These are phyloP conservation scores for Fraxinus anomala DNA, from an alignment of 257 asterid species.

Conservation along the genomic window DNA sequence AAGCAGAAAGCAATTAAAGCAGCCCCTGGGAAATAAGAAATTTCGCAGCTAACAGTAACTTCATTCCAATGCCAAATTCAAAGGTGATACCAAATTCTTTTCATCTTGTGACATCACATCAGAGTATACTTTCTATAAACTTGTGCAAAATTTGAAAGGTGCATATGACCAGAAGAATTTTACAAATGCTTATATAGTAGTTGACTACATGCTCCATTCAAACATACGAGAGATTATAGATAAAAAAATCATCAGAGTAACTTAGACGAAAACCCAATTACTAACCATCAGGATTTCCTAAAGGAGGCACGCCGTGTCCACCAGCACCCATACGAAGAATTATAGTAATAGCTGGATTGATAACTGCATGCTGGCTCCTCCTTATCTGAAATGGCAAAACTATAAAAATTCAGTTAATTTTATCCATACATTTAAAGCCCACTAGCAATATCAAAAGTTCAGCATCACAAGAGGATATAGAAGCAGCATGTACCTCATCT, in stretches of 20 bases:
- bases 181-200: constrained; percentile 21
- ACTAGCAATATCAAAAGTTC: constrained; percentile 21
- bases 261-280: constrained; percentile 21
- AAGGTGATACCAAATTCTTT: constrained; percentile 13
- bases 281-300: constrained; percentile 88
- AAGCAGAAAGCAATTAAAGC: neutral
- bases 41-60: constrained; percentile 10
- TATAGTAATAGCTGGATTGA: constrained; percentile 83
- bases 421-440: constrained; percentile 27
- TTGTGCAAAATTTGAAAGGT: neutral
- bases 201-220: constrained; percentile 6
- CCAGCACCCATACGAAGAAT: constrained; percentile 86
- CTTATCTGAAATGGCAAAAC: constrained; percentile 56
- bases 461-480: constrained; percentile 25
- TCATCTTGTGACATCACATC: constrained; percentile 17
- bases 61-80: constrained; percentile 25
- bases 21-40: constrained; percentile 8
- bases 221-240: constrained; percentile 13
- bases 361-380: constrained; percentile 88
- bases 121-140: constrained; percentile 1
- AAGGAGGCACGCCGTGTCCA: constrained; percentile 89
- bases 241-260: constrained; percentile 2
- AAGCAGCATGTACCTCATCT: constrained; percentile 69
- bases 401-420: constrained; percentile 24
- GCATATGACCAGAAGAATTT: constrained; percentile 5